Base-by-base conservation (phyloP, 225 moss, liverwort and hornwort species). In the Marchantia paleacea region DNA sequence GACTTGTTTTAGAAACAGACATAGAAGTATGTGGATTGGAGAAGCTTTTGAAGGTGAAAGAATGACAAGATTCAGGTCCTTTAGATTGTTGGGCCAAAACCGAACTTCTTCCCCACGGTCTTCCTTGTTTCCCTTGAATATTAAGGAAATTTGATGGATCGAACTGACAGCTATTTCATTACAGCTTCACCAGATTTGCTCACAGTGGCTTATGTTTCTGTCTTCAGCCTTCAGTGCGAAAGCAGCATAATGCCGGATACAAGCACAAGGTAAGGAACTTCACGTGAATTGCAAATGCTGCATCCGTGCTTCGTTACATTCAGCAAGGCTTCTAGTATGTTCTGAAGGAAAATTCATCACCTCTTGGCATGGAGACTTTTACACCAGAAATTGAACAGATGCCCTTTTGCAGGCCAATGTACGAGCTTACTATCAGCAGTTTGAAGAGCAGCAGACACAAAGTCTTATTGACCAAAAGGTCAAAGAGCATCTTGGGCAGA, bases 371-470 rank as follows among this genome's bases (percentile, higher is more conserved):
- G 55, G 12, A 28, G 55, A 25, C 61, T 0, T 25, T 30, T 20
- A 50, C 18, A 48, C 48, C 9, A 15, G 28, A 31, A 79, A 31
- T 66, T 22, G 2, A 39, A 39, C 39, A 39, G 39, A 31, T 49
- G 22, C 66, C 87, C 89, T 65, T 89, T 91, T 85, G 89, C 90
- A 30, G 76, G 76, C 76, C 19, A 76, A 76, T 76, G 58, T 76
- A 10, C 83, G 93, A 76, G 86, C 89, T 52, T 93, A 93, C n/a
- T 93, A 93, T 78, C 93, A 93, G 86, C 93, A 93, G 81, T 91
- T 93, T 80, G 93, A 93, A 80, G 93, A 93, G 82, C 93, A 93
- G 81, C 93, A 93, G 85, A 93, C 93, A 29, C 93, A 93, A 78
- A 93, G 93, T 85, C 80, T 93, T 68, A 93, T 93, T 77, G 93